Evolutionary conservation across 805 yeast species (phyloP).

Genomic region (Ogataea pignaliae): DNA sequence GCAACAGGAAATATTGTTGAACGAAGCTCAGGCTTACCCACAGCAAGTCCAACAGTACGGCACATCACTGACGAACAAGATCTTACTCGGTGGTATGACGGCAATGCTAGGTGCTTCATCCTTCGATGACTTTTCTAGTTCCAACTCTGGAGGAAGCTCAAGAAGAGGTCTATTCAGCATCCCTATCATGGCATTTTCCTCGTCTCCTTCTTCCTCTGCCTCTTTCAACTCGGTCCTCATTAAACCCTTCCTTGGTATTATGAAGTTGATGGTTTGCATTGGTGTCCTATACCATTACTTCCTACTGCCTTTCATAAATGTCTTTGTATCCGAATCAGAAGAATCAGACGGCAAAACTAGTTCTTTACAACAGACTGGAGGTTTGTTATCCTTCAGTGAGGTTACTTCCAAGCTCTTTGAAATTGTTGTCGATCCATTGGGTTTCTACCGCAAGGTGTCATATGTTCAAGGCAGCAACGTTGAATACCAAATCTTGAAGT

Average conservation of each 20-base stretch:
- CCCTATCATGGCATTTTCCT: slow-evolving; percentile 26
- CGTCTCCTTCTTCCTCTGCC: slow-evolving; percentile 14
- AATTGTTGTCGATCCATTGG: slow-evolving; percentile 12
- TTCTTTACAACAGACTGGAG: neutral
- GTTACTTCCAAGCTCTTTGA: slow-evolving; percentile 3
- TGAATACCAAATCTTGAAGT: slow-evolving; percentile 11
- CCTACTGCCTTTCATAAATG: slow-evolving; percentile 13
- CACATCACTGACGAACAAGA: slow-evolving; percentile 37
- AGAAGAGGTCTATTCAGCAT: slow-evolving; percentile 27
- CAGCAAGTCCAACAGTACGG: slow-evolving; percentile 11
- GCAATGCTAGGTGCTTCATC: slow-evolving; percentile 60
- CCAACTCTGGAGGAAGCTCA: slow-evolving; percentile 5
- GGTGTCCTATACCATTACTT: slow-evolving; percentile 18
- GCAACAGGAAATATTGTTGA: slow-evolving; percentile 4
- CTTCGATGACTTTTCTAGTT: slow-evolving; percentile 40
- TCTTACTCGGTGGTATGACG: slow-evolving; percentile 61
- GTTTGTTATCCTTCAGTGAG: slow-evolving; percentile 3
- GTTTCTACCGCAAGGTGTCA: slow-evolving; percentile 8
- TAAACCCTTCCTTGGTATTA: slow-evolving; percentile 25
- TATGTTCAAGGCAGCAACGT: slow-evolving; percentile 9
- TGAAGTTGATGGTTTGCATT: slow-evolving; percentile 21
- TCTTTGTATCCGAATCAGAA: slow-evolving; percentile 3
- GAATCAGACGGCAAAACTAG: slow-evolving; percentile 1
- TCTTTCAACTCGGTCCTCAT: slow-evolving; percentile 14
- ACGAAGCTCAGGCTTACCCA: slow-evolving; percentile 10